phyloP scores from a whole-genome alignment of 2,329 filamentous ascomycete species.

The Huntiella savannae region DNA sequence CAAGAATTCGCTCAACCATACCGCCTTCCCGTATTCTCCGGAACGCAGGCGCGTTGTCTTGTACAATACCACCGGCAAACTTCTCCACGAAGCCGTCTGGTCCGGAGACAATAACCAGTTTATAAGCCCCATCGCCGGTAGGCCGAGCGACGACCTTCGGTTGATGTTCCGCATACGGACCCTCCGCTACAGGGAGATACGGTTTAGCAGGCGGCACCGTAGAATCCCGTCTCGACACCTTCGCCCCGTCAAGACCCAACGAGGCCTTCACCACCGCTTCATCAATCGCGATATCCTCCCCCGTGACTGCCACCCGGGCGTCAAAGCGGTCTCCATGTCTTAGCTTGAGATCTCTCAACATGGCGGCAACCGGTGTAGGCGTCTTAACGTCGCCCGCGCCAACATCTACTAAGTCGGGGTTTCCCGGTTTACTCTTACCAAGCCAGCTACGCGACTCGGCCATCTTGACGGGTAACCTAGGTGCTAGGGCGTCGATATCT shows the following conservation, averaged over 20 bases:
- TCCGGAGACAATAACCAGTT: constrained; percentile 68
- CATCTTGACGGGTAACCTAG: neutral
- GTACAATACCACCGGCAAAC: constrained; percentile 42
- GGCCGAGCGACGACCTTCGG: constrained; percentile 11
- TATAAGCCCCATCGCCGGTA: constrained; percentile 25
- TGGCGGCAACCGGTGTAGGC: constrained; percentile 34
- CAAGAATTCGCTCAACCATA: constrained; percentile 8
- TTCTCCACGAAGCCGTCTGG: constrained; percentile 75
- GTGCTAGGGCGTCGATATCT: constrained; percentile 24
- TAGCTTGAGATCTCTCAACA: constrained; percentile 43
- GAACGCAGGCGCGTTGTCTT: constrained; percentile 10
- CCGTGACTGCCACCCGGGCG: constrained; percentile 65
- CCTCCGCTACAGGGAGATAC: constrained; percentile 15
- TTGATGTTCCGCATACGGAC: constrained; percentile 8
- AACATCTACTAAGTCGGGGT: constrained; percentile 11
- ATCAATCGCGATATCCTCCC: constrained; percentile 51
- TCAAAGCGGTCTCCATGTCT: constrained; percentile 35
- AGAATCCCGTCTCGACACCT: neutral
- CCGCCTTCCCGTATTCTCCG: constrained; percentile 9
- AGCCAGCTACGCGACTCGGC: constrained; percentile 9
- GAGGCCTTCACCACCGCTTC: constrained; percentile 26
- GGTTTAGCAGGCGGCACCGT: constrained; percentile 15
- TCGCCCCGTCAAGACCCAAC: constrained; percentile 12
- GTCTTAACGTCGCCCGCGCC: constrained; percentile 14
- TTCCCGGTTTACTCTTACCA: constrained; percentile 11